A percentile compares a stretch with the other conserved stretches of the same genome.
Conservation (phyloP, 495 filamentous ascomycete genomes). For the Neurospora tetrasperma region DNA sequence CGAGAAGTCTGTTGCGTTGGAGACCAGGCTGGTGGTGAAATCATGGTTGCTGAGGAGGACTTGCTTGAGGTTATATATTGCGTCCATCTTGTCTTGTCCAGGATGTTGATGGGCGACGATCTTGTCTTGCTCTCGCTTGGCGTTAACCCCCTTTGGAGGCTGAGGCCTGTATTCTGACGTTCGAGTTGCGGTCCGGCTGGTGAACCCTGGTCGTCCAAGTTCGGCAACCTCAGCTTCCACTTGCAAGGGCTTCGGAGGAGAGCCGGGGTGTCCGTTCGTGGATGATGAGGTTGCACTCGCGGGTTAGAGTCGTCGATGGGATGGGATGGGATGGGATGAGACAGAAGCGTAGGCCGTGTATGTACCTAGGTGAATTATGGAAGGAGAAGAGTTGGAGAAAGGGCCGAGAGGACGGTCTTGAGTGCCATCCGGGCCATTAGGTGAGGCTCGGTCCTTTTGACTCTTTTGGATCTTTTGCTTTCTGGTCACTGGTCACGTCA, state of each 20-base stretch:
- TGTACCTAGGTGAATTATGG: too few species aligned
- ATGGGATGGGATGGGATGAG: not conserved
- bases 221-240: not conserved
- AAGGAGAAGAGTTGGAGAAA: not conserved
- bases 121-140: not conserved
- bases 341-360: not conserved
- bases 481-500: not conserved
- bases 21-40: not conserved
- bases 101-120: not conserved
- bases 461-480: not conserved
- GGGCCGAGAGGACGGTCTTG: not conserved
- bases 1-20: constrained; percentile 1
- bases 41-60: not conserved
- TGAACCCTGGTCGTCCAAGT: not conserved
- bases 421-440: not conserved
- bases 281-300: not conserved
- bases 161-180: not conserved
- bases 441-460: not conserved
- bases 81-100: not conserved
- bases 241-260: not conserved
- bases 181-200: not conserved
- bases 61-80: constrained; percentile 3
- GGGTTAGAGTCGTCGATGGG: not conserved
- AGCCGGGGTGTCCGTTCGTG: not conserved
- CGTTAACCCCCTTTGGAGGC: not conserved